Conservation (phyloP, 345 rosid species). For the Hibiscus mutabilis region DNA sequence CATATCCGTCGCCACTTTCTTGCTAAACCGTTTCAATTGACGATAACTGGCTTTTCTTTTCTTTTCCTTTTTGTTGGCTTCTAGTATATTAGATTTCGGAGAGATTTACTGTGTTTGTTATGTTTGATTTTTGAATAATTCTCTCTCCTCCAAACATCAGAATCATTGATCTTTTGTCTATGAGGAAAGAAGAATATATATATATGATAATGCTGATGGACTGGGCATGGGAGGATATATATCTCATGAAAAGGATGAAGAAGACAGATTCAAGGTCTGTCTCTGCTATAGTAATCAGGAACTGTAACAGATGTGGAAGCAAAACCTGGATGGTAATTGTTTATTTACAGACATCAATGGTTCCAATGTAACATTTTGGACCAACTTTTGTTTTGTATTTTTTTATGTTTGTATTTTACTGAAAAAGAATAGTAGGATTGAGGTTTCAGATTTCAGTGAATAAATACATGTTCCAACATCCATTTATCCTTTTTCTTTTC, state of each 20-base stretch:
- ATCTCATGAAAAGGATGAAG: no score
- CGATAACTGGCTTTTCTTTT: background rate
- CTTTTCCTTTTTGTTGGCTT: no score
- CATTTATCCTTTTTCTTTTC: background rate
- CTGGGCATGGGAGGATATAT: no score
- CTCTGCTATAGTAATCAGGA: no score
- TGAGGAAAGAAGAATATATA: no score
- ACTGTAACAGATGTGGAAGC: no score
- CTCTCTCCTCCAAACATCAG: background rate
- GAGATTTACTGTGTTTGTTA: background rate
- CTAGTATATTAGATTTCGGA: no score
- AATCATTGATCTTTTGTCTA: background rate
- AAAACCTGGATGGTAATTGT: background rate
- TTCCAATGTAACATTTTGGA: background rate
- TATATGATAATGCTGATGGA: no score
- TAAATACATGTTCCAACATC: background rate
- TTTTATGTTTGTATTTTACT: background rate
- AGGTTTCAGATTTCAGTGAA: constrained; percentile 2
- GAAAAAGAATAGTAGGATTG: background rate
- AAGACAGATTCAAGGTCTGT: no score
- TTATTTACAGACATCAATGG: background rate
- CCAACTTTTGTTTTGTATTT: background rate
- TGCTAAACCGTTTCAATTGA: constrained; percentile 3
- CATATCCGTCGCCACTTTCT: constrained; percentile 24
- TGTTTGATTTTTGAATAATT: background rate